Conservation (phyloP, 2,329 filamentous ascomycete genomes). For the Fusarium incarnatum region DNA sequence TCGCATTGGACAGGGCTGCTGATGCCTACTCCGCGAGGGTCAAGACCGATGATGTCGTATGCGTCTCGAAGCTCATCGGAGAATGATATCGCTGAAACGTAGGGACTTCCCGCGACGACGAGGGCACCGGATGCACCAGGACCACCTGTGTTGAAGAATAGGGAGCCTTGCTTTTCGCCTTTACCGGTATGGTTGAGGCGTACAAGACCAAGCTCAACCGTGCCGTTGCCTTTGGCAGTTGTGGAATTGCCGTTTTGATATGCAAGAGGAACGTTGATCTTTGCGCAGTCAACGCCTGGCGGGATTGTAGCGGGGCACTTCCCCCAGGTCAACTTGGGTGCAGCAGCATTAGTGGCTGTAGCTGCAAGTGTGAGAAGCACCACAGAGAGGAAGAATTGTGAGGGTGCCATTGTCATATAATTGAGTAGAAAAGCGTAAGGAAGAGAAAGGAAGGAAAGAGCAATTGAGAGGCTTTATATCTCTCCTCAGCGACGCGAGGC, state of each 20-base stretch:
- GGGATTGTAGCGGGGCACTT: constrained; percentile 18
- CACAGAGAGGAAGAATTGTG: background rate
- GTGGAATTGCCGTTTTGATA: constrained; percentile 35
- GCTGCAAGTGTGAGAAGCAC: constrained; percentile 4
- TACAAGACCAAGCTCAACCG: constrained; percentile 12
- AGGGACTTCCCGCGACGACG: constrained; percentile 19
- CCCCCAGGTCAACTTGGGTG: constrained; percentile 15
- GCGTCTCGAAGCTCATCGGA: constrained; percentile 35
- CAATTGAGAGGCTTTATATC: constrained; percentile 10
- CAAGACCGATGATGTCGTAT: constrained; percentile 58
- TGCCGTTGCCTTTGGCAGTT: constrained; percentile 12
- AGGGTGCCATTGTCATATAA: background rate
- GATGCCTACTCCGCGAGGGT: constrained; percentile 57
- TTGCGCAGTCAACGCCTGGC: constrained; percentile 35
- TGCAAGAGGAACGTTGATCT: constrained; percentile 32
- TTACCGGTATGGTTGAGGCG: constrained; percentile 35
- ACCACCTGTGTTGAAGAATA: constrained; percentile 43
- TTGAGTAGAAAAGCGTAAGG: background rate
- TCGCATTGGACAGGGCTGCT: constrained; percentile 57
- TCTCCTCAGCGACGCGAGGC: background rate
- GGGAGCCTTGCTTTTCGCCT: constrained; percentile 18
- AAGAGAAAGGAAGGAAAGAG: background rate
- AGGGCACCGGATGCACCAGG: constrained; percentile 31
- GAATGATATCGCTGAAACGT: constrained; percentile 21
- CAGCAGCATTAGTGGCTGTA: background rate